Evolutionary conservation across 2,329 filamentous ascomycete species (phyloP).

Genomic region (Salinomyces thailandicus): DNA sequence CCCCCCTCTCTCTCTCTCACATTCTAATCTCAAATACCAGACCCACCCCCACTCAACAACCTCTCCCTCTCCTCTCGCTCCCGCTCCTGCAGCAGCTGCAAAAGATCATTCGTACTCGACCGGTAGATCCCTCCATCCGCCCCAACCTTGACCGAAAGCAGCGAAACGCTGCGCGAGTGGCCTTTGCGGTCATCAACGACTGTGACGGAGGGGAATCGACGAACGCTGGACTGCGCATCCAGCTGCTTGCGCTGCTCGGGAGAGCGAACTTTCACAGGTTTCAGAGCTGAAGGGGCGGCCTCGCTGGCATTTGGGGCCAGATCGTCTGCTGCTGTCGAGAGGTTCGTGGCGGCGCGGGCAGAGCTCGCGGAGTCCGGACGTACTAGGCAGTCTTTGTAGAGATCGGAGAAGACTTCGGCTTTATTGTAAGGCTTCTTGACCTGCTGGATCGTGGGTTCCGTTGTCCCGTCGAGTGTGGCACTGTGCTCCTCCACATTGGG

Average conservation of each 20-base stretch:
- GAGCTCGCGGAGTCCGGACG: background rate
- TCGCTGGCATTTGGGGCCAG: background rate
- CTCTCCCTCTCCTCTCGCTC: constrained; percentile 29
- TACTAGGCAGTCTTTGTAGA: constrained; percentile 12
- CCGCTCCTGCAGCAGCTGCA: constrained; percentile 27
- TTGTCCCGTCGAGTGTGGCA: constrained; percentile 6
- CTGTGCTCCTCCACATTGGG: background rate
- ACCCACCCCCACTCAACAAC: constrained; percentile 8
- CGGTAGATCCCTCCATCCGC: constrained; percentile 9
- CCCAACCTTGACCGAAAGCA: constrained; percentile 15
- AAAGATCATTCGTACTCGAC: constrained; percentile 32
- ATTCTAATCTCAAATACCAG: too few relatives aligned
- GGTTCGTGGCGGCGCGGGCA: background rate
- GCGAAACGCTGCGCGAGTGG: constrained; percentile 18
- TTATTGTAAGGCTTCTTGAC: constrained; percentile 6
- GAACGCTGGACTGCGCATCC: constrained; percentile 8
- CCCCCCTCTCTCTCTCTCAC: too few relatives aligned
- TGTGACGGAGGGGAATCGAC: constrained; percentile 23
- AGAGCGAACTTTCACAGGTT: constrained; percentile 12
- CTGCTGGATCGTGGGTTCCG: background rate
- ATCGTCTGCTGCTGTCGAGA: background rate
- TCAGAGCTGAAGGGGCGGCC: constrained; percentile 11
- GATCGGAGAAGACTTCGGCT: constrained; percentile 11
- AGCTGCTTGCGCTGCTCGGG: constrained; percentile 6
- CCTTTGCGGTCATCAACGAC: constrained; percentile 25